Percentiles rank a stretch among this genome's conserved stretches.
phyloP scores from a whole-genome alignment of 495 filamentous ascomycete species.

The Penicillium cinerascens region DNA sequence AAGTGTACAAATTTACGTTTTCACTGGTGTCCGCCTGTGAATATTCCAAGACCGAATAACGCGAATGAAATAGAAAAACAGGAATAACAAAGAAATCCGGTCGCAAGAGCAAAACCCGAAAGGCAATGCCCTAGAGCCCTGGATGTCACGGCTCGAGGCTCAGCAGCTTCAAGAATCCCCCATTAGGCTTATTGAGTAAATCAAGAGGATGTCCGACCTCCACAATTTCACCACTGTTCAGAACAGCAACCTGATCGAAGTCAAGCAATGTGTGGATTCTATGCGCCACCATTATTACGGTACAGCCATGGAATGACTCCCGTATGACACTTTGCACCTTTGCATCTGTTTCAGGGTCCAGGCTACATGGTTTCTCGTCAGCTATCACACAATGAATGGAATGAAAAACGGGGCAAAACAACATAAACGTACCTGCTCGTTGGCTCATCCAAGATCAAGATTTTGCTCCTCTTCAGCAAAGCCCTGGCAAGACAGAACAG shows the following conservation, averaged over 20 bases:
- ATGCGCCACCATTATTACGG: slow-evolving; percentile 85
- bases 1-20: no score
- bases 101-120: no score
- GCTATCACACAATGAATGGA: background rate
- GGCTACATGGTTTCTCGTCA: slow-evolving; percentile 44
- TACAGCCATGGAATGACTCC: slow-evolving; percentile 62
- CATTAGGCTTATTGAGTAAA: slow-evolving; percentile 2
- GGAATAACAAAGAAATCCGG: no score
- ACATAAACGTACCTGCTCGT: slow-evolving; percentile 37
- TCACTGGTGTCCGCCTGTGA: no score
- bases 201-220: slow-evolving; percentile 38
- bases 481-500: slow-evolving; percentile 57
- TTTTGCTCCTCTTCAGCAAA: slow-evolving; percentile 40
- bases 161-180: slow-evolving; percentile 5
- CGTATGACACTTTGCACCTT: slow-evolving; percentile 85
- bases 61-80: no score
- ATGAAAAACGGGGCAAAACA: background rate
- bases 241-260: slow-evolving; percentile 82
- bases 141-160: slow-evolving; percentile 2
- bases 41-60: no score
- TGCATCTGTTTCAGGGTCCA: slow-evolving; percentile 80
- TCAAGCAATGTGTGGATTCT: slow-evolving; percentile 80
- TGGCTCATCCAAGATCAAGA: slow-evolving; percentile 44
- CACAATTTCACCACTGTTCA: slow-evolving; percentile 71
- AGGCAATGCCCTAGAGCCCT: no score